These are phyloP conservation scores for Leptomonas seymouri DNA, from an alignment of 208 protist species.

Conservation along the genomic window DNA sequence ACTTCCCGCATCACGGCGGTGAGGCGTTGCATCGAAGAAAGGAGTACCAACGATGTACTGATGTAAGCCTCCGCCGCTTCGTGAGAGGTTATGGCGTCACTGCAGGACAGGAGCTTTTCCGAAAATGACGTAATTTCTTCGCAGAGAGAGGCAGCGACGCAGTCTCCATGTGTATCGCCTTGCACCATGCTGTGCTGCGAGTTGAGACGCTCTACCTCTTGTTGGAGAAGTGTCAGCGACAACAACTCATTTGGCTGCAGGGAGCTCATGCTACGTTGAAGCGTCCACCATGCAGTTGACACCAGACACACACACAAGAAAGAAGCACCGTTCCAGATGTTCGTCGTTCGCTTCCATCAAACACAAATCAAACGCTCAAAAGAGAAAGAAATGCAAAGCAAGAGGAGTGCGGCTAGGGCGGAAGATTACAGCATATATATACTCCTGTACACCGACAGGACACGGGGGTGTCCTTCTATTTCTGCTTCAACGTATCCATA, in stretches of 20 bases:
- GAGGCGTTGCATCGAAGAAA: not conserved
- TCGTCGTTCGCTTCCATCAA: no score
- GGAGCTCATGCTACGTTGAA: conserved; percentile 2
- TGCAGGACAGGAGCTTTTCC: not conserved
- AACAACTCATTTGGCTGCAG: not conserved
- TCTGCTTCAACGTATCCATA: no score
- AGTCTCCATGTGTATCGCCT: not conserved
- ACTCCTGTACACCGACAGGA: no score
- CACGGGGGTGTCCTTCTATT: no score
- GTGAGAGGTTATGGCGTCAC: not conserved
- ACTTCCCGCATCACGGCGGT: not conserved
- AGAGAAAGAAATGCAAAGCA: no score
- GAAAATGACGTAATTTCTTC: not conserved
- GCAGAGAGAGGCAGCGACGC: not conserved
- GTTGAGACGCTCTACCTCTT: not conserved
- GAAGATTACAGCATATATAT: no score
- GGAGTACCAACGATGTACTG: not conserved
- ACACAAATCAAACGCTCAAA: no score
- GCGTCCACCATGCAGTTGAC: no score
- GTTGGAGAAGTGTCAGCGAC: not conserved
- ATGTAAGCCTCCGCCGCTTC: not conserved
- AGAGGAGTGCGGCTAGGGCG: no score
- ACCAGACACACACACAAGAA: no score
- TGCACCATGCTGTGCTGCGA: not conserved
- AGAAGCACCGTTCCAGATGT: no score